phyloP scores from a whole-genome alignment of 163 green algal genomes.

The Volvox carteri region DNA sequence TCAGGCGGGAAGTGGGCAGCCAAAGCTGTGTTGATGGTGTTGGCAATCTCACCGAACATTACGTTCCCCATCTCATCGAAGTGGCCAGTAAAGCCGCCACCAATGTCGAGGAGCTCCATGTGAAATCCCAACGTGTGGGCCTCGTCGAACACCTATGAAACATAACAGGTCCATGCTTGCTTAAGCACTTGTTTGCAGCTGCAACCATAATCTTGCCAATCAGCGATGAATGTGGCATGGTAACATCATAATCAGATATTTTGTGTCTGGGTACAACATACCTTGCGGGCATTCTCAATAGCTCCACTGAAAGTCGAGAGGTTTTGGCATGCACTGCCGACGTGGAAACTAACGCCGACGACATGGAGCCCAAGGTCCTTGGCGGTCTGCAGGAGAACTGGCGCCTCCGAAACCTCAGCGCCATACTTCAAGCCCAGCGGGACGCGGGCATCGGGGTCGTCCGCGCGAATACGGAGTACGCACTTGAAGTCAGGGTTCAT shows the following conservation, averaged over 20 bases:
- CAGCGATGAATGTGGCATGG: neutral
- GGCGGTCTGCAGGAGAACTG: slow-evolving; percentile 70
- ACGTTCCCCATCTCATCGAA: slow-evolving; percentile 79
- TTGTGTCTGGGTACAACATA: neutral
- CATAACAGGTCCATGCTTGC: too few species aligned
- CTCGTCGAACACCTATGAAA: slow-evolving; percentile 79
- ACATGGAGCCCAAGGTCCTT: slow-evolving; percentile 80
- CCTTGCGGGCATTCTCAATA: slow-evolving; percentile 76
- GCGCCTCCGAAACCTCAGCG: slow-evolving; percentile 67
- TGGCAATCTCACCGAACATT: slow-evolving; percentile 77
- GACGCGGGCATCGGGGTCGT: slow-evolving; percentile 91
- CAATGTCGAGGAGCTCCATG: slow-evolving; percentile 93
- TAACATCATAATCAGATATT: too few species aligned
- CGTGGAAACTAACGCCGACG: slow-evolving; percentile 97
- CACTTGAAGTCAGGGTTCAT: slow-evolving; percentile 77
- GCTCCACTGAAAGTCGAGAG: slow-evolving; percentile 80
- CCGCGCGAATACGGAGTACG: slow-evolving; percentile 76
- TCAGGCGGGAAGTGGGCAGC: slow-evolving; percentile 87
- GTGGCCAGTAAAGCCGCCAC: slow-evolving; percentile 90
- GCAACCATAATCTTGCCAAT: too few species aligned
- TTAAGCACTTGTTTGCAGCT: too few species aligned
- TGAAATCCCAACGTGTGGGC: slow-evolving; percentile 76
- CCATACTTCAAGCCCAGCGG: slow-evolving; percentile 96
- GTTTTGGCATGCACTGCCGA: slow-evolving; percentile 91
- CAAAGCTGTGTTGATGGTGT: slow-evolving; percentile 90